These are phyloP conservation scores for Talaromyces sp. DNA, from an alignment of 2,329 filamentous ascomycete species.

Conservation along the genomic window DNA sequence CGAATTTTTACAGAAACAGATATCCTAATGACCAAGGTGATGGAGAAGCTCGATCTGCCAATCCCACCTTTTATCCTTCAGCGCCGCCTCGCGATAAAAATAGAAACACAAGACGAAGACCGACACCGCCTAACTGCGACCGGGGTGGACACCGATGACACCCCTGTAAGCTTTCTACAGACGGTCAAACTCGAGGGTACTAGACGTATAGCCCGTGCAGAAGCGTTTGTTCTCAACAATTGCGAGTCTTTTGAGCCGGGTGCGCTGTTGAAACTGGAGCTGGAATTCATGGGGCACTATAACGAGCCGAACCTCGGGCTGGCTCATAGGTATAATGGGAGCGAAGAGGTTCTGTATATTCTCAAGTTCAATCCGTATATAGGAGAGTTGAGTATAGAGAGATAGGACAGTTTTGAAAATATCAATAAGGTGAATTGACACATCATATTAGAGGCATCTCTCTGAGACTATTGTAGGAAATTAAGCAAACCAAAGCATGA, in stretches of 20 bases:
- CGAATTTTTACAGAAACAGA: constrained; percentile 24
- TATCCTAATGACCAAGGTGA: neutral
- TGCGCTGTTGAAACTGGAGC: constrained; percentile 29
- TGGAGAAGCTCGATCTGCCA: neutral
- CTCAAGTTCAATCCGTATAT: constrained; percentile 18
- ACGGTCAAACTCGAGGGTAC: neutral
- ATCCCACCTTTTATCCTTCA: neutral
- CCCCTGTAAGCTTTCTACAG: neutral
- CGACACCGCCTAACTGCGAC: neutral
- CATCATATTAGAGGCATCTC: no score
- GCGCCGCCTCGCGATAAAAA: neutral
- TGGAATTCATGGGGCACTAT: constrained; percentile 48
- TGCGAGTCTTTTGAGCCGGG: neutral
- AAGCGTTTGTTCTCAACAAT: neutral
- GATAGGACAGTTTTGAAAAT: neutral
- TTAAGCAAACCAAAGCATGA: neutral
- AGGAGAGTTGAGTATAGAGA: constrained; percentile 12
- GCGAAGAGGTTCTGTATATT: constrained; percentile 12
- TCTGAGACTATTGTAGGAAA: no score
- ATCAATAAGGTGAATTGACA: no score
- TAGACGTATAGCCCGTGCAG: neutral
- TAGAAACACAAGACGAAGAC: neutral
- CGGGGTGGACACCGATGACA: neutral
- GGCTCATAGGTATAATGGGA: constrained; percentile 12
- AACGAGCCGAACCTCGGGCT: constrained; percentile 39